Evolutionary conservation across 257 asterid genomes (phyloP).

Genomic region (Gentiana straminea): DNA sequence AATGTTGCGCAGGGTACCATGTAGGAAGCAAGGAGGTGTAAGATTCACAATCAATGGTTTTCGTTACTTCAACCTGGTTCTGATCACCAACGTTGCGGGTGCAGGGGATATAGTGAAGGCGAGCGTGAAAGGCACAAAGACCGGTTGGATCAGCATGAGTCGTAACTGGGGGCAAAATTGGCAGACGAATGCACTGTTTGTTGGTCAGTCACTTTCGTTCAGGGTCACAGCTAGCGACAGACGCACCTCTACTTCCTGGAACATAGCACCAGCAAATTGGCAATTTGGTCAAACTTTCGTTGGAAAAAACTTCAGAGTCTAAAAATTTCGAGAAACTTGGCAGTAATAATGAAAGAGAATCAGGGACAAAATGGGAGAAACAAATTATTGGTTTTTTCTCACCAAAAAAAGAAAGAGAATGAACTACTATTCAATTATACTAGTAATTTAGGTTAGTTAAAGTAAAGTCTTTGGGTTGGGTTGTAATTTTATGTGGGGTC

Average conservation of each 20-base stretch:
- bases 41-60: conserved; percentile 71
- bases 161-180: conserved; percentile 96
- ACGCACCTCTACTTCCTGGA: conserved; percentile 74
- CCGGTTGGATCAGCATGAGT: conserved; percentile 65
- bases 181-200: conserved; percentile 46
- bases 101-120: conserved; percentile 72
- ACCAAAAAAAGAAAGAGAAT: not conserved
- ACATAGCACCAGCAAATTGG: conserved; percentile 60
- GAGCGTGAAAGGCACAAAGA: conserved; percentile 50
- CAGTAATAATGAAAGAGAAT: no score
- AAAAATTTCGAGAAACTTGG: not conserved
- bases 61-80: conserved; percentile 67
- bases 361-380: not conserved
- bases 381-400: no score
- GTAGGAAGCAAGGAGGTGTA: conserved; percentile 67
- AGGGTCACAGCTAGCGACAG: conserved; percentile 60
- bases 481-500: no score
- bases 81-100: conserved; percentile 76
- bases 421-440: not conserved
- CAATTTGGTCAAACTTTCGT: conserved; percentile 74
- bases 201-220: conserved; percentile 70
- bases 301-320: conserved; percentile 77
- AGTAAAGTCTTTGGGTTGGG: no score
- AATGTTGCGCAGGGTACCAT: conserved; percentile 47
- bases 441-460: not conserved